Evolutionary conservation across 176 grass and related monocot species (phyloP), one percentile per base, ranked within the genome.

Genomic region (Musa itinerans): DNA sequence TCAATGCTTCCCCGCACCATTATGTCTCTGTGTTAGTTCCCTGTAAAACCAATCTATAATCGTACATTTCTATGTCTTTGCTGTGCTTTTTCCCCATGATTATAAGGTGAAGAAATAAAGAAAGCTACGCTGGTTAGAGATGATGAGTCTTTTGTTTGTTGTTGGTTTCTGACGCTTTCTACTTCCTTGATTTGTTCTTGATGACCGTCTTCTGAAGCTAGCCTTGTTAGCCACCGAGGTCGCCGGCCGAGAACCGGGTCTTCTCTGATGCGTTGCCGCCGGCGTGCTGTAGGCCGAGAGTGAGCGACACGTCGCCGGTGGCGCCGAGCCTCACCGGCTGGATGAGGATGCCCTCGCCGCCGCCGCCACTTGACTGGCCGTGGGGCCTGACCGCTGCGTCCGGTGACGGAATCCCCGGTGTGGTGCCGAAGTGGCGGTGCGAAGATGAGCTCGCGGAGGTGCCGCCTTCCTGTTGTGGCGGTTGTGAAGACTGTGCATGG

Each of bases 291-390:
- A 99, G 81, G 50, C 96, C 96, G 12, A 99, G 83, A 25, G 96
- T 99, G 27, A 99, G 85, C 14, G 96, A 95, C 65, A 99, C 96
- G 76, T 99, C 91, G 61, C 96, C 84, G 10, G 85, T 78, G 0
- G 82, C n/a, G 63, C 87, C 90, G 76, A 90, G 89, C 68, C 94
- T 80, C 79, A 92, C 26, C 82, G 81, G 80, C 59, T 80, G n/a
- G 80, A 86, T 77, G 88, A 86, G 71, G 83, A 76, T 65, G 63
- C 65, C 57, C 17, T 86, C 86, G 72, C 89, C 86, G 63, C 89
- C 81, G 22, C 24, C 24, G 24, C 83, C 83, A 23, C 69, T 54
- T 13, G 69, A 78, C 24, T 67, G 51, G 26, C 59, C 27, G 19
- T 71, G 22, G 20, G 63, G 74, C n/a, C 64, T 71, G 0, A 24